Evolutionary conservation across 1,284 basidiomycete species (phyloP).

Genomic region (Puccinia hordei): DNA sequence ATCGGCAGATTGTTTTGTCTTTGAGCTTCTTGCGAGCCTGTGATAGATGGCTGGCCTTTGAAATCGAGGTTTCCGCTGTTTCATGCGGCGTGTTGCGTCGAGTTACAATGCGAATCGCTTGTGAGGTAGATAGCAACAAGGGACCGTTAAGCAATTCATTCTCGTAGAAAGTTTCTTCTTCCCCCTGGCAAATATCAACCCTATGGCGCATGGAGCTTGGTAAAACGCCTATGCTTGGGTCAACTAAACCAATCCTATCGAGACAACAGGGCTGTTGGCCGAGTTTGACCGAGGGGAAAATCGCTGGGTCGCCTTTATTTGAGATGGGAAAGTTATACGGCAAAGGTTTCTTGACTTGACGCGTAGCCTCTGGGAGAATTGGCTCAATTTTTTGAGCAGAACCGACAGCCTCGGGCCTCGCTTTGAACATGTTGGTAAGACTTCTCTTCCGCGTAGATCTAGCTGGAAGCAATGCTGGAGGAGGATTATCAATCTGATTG

Average conservation of each 20-base stretch:
- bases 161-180: background rate
- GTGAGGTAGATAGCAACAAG: background rate
- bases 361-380: background rate
- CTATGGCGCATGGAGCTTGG: background rate
- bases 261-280: background rate
- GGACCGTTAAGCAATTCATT: background rate
- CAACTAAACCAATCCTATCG: no score
- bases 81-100: background rate
- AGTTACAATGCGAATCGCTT: background rate
- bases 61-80: background rate
- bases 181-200: background rate
- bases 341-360: background rate
- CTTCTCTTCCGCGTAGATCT: constrained; percentile 22
- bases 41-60: background rate
- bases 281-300: background rate
- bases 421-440: constrained; percentile 26
- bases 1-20: background rate
- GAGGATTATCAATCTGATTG: background rate
- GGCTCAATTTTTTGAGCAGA: background rate
- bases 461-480: background rate
- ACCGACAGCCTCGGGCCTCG: background rate
- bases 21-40: constrained; percentile 12
- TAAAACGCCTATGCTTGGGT: background rate
- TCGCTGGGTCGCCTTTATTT: background rate
- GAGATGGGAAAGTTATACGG: background rate